Evolutionary conservation across 495 filamentous ascomycete species (phyloP).

Genomic region (Acidomyces sp.): DNA sequence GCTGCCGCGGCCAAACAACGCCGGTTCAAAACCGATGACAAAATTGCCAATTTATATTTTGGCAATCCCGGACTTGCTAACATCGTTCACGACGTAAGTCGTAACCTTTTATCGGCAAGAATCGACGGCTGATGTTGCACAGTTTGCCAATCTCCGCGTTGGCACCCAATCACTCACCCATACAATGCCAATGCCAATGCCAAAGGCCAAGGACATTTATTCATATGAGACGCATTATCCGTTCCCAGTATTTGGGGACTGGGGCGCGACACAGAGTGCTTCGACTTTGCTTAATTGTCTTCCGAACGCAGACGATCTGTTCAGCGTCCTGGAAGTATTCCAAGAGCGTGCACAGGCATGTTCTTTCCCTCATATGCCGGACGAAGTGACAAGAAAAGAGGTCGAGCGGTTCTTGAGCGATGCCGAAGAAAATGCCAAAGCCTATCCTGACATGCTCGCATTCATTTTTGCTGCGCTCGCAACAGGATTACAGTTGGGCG

Average conservation of each 20-base stretch:
- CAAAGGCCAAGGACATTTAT: conserved; percentile 28
- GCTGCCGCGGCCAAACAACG: conserved; percentile 22
- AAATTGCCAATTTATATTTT: conserved; percentile 33
- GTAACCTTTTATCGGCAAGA: neutral
- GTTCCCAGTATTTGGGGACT: conserved; percentile 10
- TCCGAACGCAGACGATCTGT: conserved; percentile 27
- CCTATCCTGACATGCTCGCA: conserved; percentile 36
- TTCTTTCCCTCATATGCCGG: conserved; percentile 35
- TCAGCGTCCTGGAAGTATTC: conserved; percentile 30
- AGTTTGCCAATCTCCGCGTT: conserved; percentile 31
- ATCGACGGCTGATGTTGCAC: neutral
- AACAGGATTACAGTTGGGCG: conserved; percentile 33
- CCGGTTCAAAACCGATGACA: conserved; percentile 27
- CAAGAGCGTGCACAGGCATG: conserved; percentile 31
- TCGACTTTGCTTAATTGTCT: conserved; percentile 26
- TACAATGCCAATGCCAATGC: conserved; percentile 23
- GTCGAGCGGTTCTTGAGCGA: conserved; percentile 33
- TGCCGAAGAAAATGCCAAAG: conserved; percentile 28
- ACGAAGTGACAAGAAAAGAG: conserved; percentile 31
- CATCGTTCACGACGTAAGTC: conserved; percentile 32
- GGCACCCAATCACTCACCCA: conserved; percentile 25
- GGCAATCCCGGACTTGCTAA: conserved; percentile 32
- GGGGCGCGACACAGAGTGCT: conserved; percentile 1
- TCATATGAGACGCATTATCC: conserved; percentile 19
- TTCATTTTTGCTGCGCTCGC: conserved; percentile 37